Evolutionary conservation across 345 rosid genomes (phyloP).

Genomic region (Hibiscus syriacus): DNA sequence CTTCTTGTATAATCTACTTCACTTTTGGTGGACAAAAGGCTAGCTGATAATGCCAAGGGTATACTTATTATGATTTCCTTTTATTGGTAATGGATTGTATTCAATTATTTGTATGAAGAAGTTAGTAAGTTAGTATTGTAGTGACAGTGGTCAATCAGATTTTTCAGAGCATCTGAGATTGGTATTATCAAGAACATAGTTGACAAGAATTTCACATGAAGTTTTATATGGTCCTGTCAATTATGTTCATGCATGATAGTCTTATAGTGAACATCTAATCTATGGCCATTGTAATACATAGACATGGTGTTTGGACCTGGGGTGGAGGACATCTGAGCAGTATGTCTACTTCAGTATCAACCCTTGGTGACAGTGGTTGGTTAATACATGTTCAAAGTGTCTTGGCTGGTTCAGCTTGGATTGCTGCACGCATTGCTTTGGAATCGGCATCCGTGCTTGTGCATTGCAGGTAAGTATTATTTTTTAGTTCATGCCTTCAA

Average conservation of each 20-base stretch:
- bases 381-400: slow-evolving; percentile 89
- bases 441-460: slow-evolving; percentile 97
- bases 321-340: slow-evolving; percentile 98
- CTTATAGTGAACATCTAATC: neutral
- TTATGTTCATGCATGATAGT: neutral
- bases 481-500: slow-evolving; percentile 6
- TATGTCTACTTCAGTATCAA: slow-evolving; percentile 99
- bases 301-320: slow-evolving; percentile 98
- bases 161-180: neutral
- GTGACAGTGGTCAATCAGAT: neutral
- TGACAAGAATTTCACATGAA: neutral
- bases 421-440: slow-evolving; percentile 82
- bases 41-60: neutral
- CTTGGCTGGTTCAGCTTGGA: slow-evolving; percentile 99
- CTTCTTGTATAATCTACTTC: neutral
- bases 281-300: slow-evolving; percentile 34
- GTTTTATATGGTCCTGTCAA: neutral
- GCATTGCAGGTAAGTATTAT: slow-evolving; percentile 74
- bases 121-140: too few species aligned
- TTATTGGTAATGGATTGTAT: neutral
- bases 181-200: neutral
- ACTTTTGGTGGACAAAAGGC: neutral
- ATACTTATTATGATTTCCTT: neutral
- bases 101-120: neutral
- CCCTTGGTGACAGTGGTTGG: slow-evolving; percentile 99